Base-by-base conservation (phyloP, 2,329 filamentous ascomycete species). In the Xylariaceae sp. region DNA sequence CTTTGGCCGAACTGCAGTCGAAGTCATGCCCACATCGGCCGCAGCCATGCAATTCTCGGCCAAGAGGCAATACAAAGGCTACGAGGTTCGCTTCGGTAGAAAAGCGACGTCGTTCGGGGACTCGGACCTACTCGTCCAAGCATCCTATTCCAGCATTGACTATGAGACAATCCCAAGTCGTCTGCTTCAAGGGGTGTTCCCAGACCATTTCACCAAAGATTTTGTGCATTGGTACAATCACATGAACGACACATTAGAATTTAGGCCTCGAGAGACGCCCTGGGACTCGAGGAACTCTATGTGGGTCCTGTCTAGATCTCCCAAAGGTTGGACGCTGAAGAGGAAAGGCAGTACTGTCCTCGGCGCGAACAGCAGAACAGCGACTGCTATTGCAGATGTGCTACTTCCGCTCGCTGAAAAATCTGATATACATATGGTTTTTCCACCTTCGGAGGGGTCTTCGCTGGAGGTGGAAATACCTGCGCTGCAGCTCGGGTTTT, bases 151-250 rank as follows among this genome's bases (percentile, higher is more conserved):
- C 6, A 34, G 12, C 7, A n/a, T 21, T 2, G 23, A 17, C 12
- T 58, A 58, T 40, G 51, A 58, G 39, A 49, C 34, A 12, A 51
- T 59, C n/a, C 56, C 56, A 14, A 16, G 8, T 33, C 46, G 43
- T 8, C 16, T 57, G 2, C 17, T 60, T 29, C 21, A 19, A 7
- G 53, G 40, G 1, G 14, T 33, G 31, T 53, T 60, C n/a, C 58
- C 58, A 26, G 19, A 7, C 6, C 28, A 31, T 21, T 58, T 61
- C n/a, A 6, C 43, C 5, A 19, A 47, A n/a, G 37, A 44, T 17
- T 61, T 45, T 39, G 48, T 61, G 6, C 52, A 59, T 29, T 61
- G 59, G 59, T 56, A 58, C 33, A 49, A 61, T 33, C 11, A 19
- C n/a, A 36, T 3, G 6, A 44, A 34, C n/a, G 8, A 23, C 3